phyloP scores from a whole-genome alignment of 345 rosid genomes.

The Mallotus nudiflorus region DNA sequence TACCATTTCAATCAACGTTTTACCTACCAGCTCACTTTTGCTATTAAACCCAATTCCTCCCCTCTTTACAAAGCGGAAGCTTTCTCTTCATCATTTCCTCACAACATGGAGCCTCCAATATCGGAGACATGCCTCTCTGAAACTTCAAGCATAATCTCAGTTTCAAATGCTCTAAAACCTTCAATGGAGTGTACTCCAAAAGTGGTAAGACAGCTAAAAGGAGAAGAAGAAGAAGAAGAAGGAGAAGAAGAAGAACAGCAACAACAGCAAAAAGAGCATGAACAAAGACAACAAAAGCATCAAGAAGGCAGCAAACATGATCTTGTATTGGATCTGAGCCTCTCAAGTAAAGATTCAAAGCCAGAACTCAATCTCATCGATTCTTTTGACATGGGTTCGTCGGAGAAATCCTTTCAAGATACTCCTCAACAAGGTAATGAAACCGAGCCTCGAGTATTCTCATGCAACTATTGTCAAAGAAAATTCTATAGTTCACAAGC shows the following conservation, averaged over 20 bases:
- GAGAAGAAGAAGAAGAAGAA: neutral
- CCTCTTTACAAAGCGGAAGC: neutral
- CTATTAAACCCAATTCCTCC: constrained; percentile 25
- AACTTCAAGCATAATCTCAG: constrained; percentile 38
- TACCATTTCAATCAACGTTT: constrained; percentile 22
- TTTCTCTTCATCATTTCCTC: neutral
- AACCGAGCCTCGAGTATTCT: constrained; percentile 36
- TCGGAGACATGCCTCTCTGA: constrained; percentile 37
- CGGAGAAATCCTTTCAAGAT: constrained; percentile 29
- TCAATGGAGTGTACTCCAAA: constrained; percentile 8
- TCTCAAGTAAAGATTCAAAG: constrained; percentile 43
- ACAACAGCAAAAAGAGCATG: neutral
- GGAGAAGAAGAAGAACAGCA: constrained; percentile 1
- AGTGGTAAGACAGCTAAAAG: constrained; percentile 9
- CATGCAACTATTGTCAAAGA: constrained; percentile 39
- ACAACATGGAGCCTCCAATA: constrained; percentile 43
- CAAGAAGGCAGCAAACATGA: constrained; percentile 8
- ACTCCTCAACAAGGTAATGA: constrained; percentile 33
- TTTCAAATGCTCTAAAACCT: constrained; percentile 24
- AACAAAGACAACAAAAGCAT: constrained; percentile 8
- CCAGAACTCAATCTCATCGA: constrained; percentile 54
- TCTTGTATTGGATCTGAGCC: constrained; percentile 63
- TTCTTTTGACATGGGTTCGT: constrained; percentile 32
- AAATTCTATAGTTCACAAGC: constrained; percentile 43
- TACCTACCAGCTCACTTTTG: constrained; percentile 22